These are phyloP conservation scores for Anastatica hierochuntica DNA, from an alignment of 345 rosid genomes.

Conservation along the genomic window DNA sequence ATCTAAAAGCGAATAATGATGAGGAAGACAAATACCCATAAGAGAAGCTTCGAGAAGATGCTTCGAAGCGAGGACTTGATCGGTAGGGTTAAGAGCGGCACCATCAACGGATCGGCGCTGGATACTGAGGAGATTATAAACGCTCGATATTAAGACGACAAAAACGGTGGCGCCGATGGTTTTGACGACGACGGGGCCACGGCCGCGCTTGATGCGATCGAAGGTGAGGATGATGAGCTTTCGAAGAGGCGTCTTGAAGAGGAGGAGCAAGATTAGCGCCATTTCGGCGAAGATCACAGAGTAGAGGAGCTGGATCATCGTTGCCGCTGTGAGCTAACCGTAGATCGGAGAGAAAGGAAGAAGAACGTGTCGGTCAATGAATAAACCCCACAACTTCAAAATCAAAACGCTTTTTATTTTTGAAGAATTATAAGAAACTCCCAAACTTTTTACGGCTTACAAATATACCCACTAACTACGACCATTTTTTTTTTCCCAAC, in stretches of 20 bases:
- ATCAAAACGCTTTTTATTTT: too few species aligned
- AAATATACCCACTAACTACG: too few species aligned
- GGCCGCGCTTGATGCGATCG: constrained; percentile 74
- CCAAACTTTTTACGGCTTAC: too few species aligned
- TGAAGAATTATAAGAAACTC: too few species aligned
- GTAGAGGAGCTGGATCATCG: constrained; percentile 64
- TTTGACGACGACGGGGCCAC: constrained; percentile 66
- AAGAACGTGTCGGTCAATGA: constrained; percentile 2
- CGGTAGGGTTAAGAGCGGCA: constrained; percentile 63
- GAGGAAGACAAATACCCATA: constrained; percentile 38
- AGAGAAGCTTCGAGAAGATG: constrained; percentile 83
- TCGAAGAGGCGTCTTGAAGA: constrained; percentile 71
- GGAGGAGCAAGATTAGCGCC: constrained; percentile 50
- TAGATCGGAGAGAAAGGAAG: constrained; percentile 11
- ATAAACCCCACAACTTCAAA: too few species aligned
- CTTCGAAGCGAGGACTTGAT: constrained; percentile 61
- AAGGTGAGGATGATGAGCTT: constrained; percentile 53
- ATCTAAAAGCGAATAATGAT: neutral
- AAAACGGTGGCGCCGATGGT: constrained; percentile 54
- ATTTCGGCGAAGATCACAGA: constrained; percentile 49
- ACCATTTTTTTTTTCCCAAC: too few species aligned
- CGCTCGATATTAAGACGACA: constrained; percentile 49
- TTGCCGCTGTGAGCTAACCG: constrained; percentile 14
- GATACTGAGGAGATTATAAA: constrained; percentile 49
- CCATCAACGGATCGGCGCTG: constrained; percentile 43